A percentile compares a stretch with the other conserved stretches of the same genome.
Evolutionary conservation across 805 yeast genomes (phyloP).

Genomic region (Kodamaea hsintzibuensis): DNA sequence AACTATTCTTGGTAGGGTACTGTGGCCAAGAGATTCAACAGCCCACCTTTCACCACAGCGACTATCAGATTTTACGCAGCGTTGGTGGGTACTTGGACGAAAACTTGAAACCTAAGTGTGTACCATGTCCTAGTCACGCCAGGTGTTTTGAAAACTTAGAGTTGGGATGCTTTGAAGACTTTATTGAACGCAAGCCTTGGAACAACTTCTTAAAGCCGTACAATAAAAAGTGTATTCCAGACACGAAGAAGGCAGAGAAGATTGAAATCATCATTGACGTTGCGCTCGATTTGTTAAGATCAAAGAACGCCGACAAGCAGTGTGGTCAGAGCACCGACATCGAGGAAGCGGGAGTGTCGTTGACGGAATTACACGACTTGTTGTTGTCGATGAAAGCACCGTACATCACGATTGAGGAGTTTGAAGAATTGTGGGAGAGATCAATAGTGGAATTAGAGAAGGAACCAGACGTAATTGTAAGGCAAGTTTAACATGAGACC

Average conservation of each 20-base stretch:
- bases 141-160: conserved; percentile 62
- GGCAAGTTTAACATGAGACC: conserved; percentile 55
- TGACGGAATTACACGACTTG: conserved; percentile 52
- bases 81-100: conserved; percentile 48
- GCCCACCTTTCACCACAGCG: conserved; percentile 38
- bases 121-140: conserved; percentile 80
- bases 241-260: conserved; percentile 67
- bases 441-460: conserved; percentile 60
- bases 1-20: conserved; percentile 63
- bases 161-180: conserved; percentile 73
- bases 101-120: conserved; percentile 59
- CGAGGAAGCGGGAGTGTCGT: conserved; percentile 50
- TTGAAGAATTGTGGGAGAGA: conserved; percentile 71
- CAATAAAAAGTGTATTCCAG: conserved; percentile 62
- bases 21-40: conserved; percentile 64
- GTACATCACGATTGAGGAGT: conserved; percentile 58
- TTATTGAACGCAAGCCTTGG: conserved; percentile 51
- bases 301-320: conserved; percentile 61
- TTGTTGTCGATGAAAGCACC: conserved; percentile 48
- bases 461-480: conserved; percentile 72
- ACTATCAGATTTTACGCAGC: conserved; percentile 28
- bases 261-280: conserved; percentile 65
- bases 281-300: conserved; percentile 64
- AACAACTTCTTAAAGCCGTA: conserved; percentile 51
- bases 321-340: conserved; percentile 55